phyloP scores from a whole-genome alignment of 1,139 yeast genomes.

The Suhomyces anneliseae region DNA sequence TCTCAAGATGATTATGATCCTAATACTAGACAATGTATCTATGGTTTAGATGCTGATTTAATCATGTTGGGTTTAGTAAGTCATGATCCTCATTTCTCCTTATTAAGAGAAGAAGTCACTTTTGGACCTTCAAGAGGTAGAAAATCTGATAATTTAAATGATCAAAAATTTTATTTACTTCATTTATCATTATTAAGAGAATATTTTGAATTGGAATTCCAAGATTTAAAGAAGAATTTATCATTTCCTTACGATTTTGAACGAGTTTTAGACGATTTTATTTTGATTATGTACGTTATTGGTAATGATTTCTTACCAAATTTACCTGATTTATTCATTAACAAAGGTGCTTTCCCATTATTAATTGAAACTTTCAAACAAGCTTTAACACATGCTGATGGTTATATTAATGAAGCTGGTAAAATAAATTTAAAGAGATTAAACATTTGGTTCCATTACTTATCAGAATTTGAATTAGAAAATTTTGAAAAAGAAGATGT shows the following conservation, averaged over 20 bases:
- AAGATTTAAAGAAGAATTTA: conserved; percentile 61
- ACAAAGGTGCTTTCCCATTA: conserved; percentile 94
- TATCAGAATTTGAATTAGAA: conserved; percentile 74
- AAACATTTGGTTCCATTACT: conserved; percentile 67
- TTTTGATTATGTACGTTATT: conserved; percentile 87
- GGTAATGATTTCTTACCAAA: conserved; percentile 99
- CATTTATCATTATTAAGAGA: conserved; percentile 89
- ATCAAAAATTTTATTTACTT: conserved; percentile 77
- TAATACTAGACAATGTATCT: conserved; percentile 90
- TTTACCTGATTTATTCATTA: conserved; percentile 87
- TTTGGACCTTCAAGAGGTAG: conserved; percentile 65
- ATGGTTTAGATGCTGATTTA: conserved; percentile 96
- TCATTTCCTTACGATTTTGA: conserved; percentile 82
- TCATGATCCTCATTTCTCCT: conserved; percentile 94
- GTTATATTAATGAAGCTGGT: conserved; percentile 84
- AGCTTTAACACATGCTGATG: conserved; percentile 71
- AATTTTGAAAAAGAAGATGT: conserved; percentile 78
- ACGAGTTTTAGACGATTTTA: conserved; percentile 86
- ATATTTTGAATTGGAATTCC: conserved; percentile 83
- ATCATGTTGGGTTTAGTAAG: conserved; percentile 95
- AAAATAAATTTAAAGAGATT: conserved; percentile 73
- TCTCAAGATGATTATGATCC: conserved; percentile 75
- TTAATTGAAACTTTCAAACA: conserved; percentile 85
- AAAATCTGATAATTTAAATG: conserved; percentile 60
- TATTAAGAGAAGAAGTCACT: conserved; percentile 91